Conservation (phyloP, 345 rosid species). For the Isatis tinctoria region DNA sequence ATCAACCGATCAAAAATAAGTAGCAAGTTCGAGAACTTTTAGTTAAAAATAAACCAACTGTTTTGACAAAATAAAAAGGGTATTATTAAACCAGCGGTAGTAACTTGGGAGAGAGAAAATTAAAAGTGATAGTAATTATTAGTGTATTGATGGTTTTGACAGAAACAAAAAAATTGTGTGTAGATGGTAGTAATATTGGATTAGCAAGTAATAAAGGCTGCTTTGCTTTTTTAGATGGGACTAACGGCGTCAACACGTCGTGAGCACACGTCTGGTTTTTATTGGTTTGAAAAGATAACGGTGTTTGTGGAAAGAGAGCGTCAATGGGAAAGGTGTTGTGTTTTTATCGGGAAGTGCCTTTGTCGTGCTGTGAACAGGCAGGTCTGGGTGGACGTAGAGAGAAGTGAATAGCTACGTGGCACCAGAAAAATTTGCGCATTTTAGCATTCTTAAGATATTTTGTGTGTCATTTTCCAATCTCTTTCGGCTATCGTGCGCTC, state of each 20-base stretch:
- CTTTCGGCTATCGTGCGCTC: constrained; percentile 28
- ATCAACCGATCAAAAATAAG: background rate
- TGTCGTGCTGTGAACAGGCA: constrained; percentile 83
- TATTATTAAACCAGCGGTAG: background rate
- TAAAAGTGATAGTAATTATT: background rate
- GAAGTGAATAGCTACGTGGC: constrained; percentile 19
- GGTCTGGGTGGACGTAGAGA: constrained; percentile 43
- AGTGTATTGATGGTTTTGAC: background rate
- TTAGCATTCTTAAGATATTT: constrained; percentile 13
- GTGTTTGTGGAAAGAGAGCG: constrained; percentile 38
- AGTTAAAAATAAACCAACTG: background rate
- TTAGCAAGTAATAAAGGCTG: constrained; percentile 40
- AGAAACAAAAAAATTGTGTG: background rate
- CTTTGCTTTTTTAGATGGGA: constrained; percentile 16
- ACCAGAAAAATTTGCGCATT: constrained; percentile 26
- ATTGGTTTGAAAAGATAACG: constrained; percentile 41
- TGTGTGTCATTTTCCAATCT: background rate
- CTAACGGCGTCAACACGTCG: constrained; percentile 43
- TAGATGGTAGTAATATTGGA: background rate
- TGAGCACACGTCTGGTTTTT: background rate
- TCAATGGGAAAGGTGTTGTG: constrained; percentile 52
- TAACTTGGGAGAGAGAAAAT: background rate
- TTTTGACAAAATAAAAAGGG: background rate
- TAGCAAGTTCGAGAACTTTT: background rate
- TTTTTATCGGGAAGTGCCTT: constrained; percentile 58